Evolutionary conservation across 1,284 basidiomycete species (phyloP), one percentile per base, ranked within the genome.

Genomic region (Pterulicium gracile): DNA sequence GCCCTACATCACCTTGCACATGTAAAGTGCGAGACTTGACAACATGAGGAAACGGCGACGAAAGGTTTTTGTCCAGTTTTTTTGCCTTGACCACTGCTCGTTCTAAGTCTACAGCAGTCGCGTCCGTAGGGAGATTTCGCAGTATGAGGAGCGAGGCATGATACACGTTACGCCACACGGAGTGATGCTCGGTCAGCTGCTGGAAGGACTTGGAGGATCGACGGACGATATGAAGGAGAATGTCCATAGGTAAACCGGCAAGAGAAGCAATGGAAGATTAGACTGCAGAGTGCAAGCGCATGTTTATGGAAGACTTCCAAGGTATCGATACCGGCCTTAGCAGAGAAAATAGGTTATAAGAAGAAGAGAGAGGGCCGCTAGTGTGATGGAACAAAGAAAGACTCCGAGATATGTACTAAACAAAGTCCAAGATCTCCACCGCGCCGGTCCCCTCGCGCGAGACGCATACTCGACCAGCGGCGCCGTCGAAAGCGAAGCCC

Each of bases 161-260:
- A 23, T 47, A 47, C 3, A 23, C 20, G 4, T 42, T 18, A n/a
- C 18, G 21, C 45, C 45, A 47, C 14, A 47, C 36, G n/a, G 22
- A 17, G 5, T 39, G 34, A 4, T 47, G 35, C 15, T 14, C 18
- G 22, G 34, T 35, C 18, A 47, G 18, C 7, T 32, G 5, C 13
- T 23, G 39, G 22, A 47, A 23, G 10, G 23, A 39, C 14, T 35
- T 42, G 4, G 45, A 47, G 14, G 45, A 42, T 39, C 42, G 45
- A 40, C 45, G 45, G 15, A 39, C n/a, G n/a, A 39, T 18, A 39
- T 39, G n/a, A 18, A 39, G 36, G 5, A 39, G 15, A 7, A 39
- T 13, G 5, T 39, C 36, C 7, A 39, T 15, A 15, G 36, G 36
- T n/a, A n/a, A n/a, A n/a, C n/a, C n/a, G n/a, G n/a, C n/a, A n/a